phyloP scores from a whole-genome alignment of 306 rosid genomes.

The Cicer yamashitae region DNA sequence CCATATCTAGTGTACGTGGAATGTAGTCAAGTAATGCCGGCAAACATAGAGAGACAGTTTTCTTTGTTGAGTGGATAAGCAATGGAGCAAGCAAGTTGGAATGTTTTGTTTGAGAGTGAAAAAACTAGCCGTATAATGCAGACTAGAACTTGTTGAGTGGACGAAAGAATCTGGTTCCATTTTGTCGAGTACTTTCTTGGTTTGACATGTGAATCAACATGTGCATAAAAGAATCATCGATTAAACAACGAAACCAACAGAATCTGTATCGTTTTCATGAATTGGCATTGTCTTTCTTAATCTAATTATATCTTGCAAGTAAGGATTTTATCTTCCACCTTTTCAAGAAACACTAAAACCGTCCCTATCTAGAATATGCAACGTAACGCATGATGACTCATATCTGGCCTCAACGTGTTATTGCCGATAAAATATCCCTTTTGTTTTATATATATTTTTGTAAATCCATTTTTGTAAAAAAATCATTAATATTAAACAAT shows the following conservation, averaged over 20 bases:
- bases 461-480: not conserved
- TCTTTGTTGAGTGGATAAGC: slow-evolving; percentile 73
- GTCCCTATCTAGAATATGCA: not conserved
- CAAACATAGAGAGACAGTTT: slow-evolving; percentile 20
- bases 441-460: not conserved
- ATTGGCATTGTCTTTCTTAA: slow-evolving; percentile 16
- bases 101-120: slow-evolving; percentile 53
- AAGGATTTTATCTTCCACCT: slow-evolving; percentile 4
- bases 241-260: not conserved
- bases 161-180: slow-evolving; percentile 37
- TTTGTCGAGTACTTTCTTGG: slow-evolving; percentile 43
- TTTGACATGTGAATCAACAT: slow-evolving; percentile 50
- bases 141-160: slow-evolving; percentile 37
- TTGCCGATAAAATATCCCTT: not conserved
- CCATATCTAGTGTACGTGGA: slow-evolving; percentile 36
- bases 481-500: not conserved
- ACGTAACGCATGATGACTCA: not conserved
- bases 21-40: slow-evolving; percentile 27
- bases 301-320: slow-evolving; percentile 10
- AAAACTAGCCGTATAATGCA: slow-evolving; percentile 29
- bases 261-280: slow-evolving; percentile 36
- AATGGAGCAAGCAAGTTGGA: slow-evolving; percentile 43
- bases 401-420: not conserved
- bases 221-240: slow-evolving; percentile 41
- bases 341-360: slow-evolving; percentile 17